phyloP scores from a whole-genome alignment of 148 eudicot genomes.

The Arctostaphylos glauca region DNA sequence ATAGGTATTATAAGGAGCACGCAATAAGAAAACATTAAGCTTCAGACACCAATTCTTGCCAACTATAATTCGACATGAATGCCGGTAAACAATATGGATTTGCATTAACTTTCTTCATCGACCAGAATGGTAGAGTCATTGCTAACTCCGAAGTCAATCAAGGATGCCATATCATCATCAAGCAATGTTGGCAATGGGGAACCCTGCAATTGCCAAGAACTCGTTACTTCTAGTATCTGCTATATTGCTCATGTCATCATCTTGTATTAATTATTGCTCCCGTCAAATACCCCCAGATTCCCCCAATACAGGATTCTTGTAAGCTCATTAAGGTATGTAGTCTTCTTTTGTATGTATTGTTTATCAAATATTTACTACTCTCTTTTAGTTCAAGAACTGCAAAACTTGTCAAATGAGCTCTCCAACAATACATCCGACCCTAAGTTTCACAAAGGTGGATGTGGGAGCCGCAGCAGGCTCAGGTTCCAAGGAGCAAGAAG shows the following conservation, averaged over 20 bases:
- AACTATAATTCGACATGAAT: background rate
- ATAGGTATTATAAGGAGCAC: background rate
- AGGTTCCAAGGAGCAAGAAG: background rate
- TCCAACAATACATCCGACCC: background rate
- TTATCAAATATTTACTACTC: background rate
- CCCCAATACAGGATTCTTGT: background rate
- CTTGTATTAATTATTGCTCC: background rate
- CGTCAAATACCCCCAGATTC: background rate
- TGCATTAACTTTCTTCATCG: constrained; percentile 54
- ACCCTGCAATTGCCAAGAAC: constrained; percentile 45
- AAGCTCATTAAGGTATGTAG: background rate
- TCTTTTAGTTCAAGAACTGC: background rate
- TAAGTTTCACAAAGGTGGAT: background rate
- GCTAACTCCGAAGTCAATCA: constrained; percentile 69
- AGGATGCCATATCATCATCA: constrained; percentile 86
- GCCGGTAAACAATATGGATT: background rate
- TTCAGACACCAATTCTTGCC: background rate
- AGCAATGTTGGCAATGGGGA: constrained; percentile 70
- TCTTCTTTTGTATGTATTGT: background rate
- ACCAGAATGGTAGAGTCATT: constrained; percentile 77
- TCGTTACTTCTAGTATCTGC: background rate
- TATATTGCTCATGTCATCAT: background rate
- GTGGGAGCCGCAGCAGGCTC: background rate
- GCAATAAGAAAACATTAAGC: background rate
- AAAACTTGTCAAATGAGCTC: background rate